A percentile compares a stretch with the other conserved stretches of the same genome.
Conservation (phyloP, 2,329 filamentous ascomycete species). For the Arthrocladium fulminans region DNA sequence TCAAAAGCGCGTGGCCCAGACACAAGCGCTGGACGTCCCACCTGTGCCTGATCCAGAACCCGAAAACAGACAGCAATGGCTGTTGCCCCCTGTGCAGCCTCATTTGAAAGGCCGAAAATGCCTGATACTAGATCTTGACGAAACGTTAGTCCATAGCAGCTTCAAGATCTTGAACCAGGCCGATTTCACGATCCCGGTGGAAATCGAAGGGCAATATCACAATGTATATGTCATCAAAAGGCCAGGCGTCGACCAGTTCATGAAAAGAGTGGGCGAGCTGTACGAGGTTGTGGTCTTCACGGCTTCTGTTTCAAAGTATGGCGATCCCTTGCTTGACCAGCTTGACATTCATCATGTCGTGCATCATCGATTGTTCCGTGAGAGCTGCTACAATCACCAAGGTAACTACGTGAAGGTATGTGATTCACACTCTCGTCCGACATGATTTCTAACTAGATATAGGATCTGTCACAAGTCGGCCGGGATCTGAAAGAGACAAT, state of each 20-base stretch:
- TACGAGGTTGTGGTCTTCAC: slow-evolving; percentile 99
- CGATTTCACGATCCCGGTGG: slow-evolving; percentile 96
- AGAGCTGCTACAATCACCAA: slow-evolving; percentile 99
- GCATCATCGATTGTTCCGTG: slow-evolving; percentile 90
- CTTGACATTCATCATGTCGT: slow-evolving; percentile 95
- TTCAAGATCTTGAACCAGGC: slow-evolving; percentile 99
- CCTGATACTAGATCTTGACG: slow-evolving; percentile 87
- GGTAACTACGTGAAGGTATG: slow-evolving; percentile 89
- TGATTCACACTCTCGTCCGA: not conserved
- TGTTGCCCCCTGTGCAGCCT: slow-evolving; percentile 73
- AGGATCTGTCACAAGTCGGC: slow-evolving; percentile 91
- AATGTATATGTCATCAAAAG: slow-evolving; percentile 99
- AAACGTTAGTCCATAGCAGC: slow-evolving; percentile 95
- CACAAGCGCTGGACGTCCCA: slow-evolving; percentile 29
- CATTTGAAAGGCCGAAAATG: slow-evolving; percentile 85
- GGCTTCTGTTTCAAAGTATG: slow-evolving; percentile 98
- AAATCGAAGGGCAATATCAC: slow-evolving; percentile 97
- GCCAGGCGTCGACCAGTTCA: slow-evolving; percentile 96
- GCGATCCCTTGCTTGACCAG: slow-evolving; percentile 90
- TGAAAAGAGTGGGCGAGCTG: slow-evolving; percentile 94
- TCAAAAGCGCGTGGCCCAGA: slow-evolving; percentile 35
- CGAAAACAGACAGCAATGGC: slow-evolving; percentile 51
- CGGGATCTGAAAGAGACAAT: slow-evolving; percentile 95
- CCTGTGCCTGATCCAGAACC: slow-evolving; percentile 33
- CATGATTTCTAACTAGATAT: slow-evolving; percentile 10